Evolutionary conservation across 116 monocot genomes (phyloP), one percentile per base, ranked within the genome.

Genomic region (Iris pallida): DNA sequence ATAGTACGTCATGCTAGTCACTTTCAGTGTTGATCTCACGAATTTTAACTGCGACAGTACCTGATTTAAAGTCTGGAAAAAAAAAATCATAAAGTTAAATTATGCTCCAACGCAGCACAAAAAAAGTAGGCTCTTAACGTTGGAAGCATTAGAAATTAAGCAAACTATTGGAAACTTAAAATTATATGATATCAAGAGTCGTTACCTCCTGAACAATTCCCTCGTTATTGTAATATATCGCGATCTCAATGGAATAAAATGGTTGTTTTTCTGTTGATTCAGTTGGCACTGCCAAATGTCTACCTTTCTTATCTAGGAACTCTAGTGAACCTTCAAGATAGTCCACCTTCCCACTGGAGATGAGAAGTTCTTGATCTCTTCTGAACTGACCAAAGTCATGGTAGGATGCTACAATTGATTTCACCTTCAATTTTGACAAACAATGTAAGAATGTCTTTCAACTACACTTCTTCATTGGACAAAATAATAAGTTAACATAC

Each of bases 291-390:
- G 56, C 44, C 5, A 15, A 10, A 43, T 41, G 18, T 3, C 11
- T 60, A 1, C 8, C 8, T 40, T 58, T 59, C 7, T 41, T 74
- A 7, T 10, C 14, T 52, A 52, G 57, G 14, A 79, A 13, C 58
- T n/a, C 44, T 7, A 80, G 17, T 7, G 20, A 59, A 18, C 80
- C 80, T 75, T 80, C 75, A 1, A 80, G 54, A 42, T 80, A 80
- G 53, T 80, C 60, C n/a, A 80, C 80, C 46, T 59, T 56, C 16
- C 69, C 58, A 17, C 19, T 10, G 5, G 63, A 46, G 44, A 80
- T 80, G 19, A 80, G 57, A 8, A 64, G 59, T 54, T 80, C 80
- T 66, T 75, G 65, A 59, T 65, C 65, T 41, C 20, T 65, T 5
- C 47, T 70, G 19, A 80, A 66, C 19, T 47, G 42, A 18, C 75